Percentiles rank a stretch among this genome's conserved stretches.
These are phyloP conservation scores for Henckelia pumila DNA, from an alignment of 257 asterid species.

Conservation along the genomic window DNA sequence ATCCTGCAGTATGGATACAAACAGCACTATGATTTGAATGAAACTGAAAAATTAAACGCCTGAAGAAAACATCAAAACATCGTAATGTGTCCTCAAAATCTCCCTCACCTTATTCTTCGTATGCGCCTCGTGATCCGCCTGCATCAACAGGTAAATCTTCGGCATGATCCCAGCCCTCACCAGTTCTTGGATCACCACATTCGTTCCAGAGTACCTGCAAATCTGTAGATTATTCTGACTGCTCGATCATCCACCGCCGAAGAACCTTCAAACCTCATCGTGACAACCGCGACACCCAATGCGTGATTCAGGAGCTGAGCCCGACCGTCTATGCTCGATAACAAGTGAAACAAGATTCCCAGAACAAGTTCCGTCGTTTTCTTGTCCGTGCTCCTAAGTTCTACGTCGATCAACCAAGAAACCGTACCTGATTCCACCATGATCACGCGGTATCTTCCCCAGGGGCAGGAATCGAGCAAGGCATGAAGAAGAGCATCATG, in stretches of 20 bases:
- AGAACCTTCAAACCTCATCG: slow-evolving; percentile 47
- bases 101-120: slow-evolving; percentile 49
- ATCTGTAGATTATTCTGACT: slow-evolving; percentile 37
- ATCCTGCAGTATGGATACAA: slow-evolving; percentile 59
- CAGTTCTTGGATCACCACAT: slow-evolving; percentile 50
- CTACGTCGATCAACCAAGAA: slow-evolving; percentile 44
- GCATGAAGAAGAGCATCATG: slow-evolving; percentile 31
- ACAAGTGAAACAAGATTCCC: slow-evolving; percentile 40
- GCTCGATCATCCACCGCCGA: slow-evolving; percentile 44
- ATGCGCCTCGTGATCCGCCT: slow-evolving; percentile 29
- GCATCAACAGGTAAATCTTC: slow-evolving; percentile 54
- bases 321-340: slow-evolving; percentile 60
- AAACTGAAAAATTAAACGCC: not conserved
- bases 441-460: slow-evolving; percentile 42
- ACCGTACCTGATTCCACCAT: slow-evolving; percentile 48
- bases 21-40: slow-evolving; percentile 9
- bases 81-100: slow-evolving; percentile 41
- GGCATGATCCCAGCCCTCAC: slow-evolving; percentile 46
- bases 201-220: slow-evolving; percentile 38
- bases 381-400: slow-evolving; percentile 30
- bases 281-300: slow-evolving; percentile 47
- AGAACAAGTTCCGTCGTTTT: slow-evolving; percentile 42
- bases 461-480: slow-evolving; percentile 34
- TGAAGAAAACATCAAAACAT: slow-evolving; percentile 35
- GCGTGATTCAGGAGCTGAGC: slow-evolving; percentile 58